These are phyloP conservation scores for Sporisorium graminicola DNA, from an alignment of 1,284 basidiomycete species.

Conservation along the genomic window DNA sequence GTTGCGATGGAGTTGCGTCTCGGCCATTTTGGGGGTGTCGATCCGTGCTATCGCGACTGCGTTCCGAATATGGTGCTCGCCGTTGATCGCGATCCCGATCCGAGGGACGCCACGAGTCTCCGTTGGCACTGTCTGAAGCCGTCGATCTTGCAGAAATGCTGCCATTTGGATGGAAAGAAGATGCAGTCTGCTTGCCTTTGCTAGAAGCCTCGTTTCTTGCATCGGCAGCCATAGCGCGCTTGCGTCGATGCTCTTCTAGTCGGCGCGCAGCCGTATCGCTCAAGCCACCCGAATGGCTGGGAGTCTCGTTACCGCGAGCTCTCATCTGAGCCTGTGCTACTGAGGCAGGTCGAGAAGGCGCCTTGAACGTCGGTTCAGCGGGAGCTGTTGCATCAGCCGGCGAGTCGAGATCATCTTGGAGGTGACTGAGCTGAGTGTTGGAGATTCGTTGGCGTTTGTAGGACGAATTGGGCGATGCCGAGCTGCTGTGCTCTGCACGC, in stretches of 20 bases:
- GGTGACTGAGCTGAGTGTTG: constrained; percentile 25
- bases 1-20: constrained; percentile 8
- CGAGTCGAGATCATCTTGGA: constrained; percentile 25
- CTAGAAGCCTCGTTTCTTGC: constrained; percentile 9
- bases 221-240: constrained; percentile 30
- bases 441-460: constrained; percentile 39
- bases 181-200: constrained; percentile 17
- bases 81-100: constrained; percentile 19
- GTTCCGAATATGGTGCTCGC: background rate
- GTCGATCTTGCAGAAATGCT: background rate
- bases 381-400: background rate
- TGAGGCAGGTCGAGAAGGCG: constrained; percentile 43
- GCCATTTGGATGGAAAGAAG: background rate
- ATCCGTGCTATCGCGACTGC: constrained; percentile 5
- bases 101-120: constrained; percentile 30
- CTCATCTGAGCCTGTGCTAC: constrained; percentile 24
- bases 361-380: constrained; percentile 36
- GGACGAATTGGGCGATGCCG: constrained; percentile 60
- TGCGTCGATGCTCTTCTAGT: constrained; percentile 52
- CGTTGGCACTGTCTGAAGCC: background rate
- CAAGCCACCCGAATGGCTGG: constrained; percentile 55
- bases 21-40: background rate
- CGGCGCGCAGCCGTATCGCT: constrained; percentile 43
- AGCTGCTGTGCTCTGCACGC: constrained; percentile 56
- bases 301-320: constrained; percentile 46